Percentiles rank a stretch among this genome's conserved stretches.
Conservation (phyloP, 2,329 filamentous ascomycete genomes). For the Hymenoscyphus linearis region DNA sequence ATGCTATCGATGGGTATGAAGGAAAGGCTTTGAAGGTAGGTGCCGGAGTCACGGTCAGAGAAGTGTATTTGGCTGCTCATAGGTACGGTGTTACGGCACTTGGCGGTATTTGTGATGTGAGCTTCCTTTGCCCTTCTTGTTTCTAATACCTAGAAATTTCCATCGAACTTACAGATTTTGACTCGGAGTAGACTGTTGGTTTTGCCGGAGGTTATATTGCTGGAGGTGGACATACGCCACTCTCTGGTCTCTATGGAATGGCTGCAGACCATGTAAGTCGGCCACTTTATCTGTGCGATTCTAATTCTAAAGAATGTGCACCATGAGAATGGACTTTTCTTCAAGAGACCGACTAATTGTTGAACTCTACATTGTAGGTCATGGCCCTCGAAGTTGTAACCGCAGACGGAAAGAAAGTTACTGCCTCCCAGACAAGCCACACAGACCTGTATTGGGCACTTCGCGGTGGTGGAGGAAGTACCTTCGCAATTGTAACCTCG, state of each 20-base stretch:
- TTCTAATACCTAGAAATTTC: not conserved
- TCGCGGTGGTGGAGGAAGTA: constrained; percentile 34
- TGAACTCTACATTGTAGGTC: not conserved
- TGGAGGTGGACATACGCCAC: constrained; percentile 54
- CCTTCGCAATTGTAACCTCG: constrained; percentile 56
- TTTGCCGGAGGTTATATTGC: constrained; percentile 46
- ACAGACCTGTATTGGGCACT: constrained; percentile 26
- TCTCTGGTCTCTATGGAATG: constrained; percentile 50
- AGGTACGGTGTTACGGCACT: constrained; percentile 40
- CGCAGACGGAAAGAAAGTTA: constrained; percentile 21
- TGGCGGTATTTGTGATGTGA: constrained; percentile 43
- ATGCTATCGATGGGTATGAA: constrained; percentile 32
- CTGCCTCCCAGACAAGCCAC: constrained; percentile 17
- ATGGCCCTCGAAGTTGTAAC: constrained; percentile 18
- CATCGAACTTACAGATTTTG: not conserved
- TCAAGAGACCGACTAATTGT: not conserved
- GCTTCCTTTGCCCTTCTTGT: not conserved
- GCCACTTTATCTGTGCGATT: not conserved
- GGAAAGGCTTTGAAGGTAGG: constrained; percentile 36
- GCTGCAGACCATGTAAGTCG: constrained; percentile 48
- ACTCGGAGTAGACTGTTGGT: constrained; percentile 36
- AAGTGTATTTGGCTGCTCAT: constrained; percentile 38
- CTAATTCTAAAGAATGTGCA: too few species aligned
- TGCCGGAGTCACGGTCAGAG: constrained; percentile 40
- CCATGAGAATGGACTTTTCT: too few species aligned